A percentile compares a stretch with the other conserved stretches of the same genome.
Conservation (phyloP, 257 asterid genomes). For the Gentiana dahurica region DNA sequence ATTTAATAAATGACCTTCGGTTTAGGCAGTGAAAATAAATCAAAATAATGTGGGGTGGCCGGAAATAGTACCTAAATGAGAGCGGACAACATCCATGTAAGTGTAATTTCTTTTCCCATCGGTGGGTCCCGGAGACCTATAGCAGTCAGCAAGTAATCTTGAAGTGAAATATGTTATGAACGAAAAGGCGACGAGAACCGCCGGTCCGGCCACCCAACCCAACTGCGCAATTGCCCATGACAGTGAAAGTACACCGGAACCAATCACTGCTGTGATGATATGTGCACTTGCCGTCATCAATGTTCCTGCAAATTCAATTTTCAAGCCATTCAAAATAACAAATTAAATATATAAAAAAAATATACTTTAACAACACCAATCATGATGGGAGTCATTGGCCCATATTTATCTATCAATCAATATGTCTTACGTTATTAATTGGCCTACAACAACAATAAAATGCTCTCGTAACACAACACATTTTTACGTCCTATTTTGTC, state of each 20-base stretch:
- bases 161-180: slow-evolving; percentile 60
- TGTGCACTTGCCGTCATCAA: slow-evolving; percentile 58
- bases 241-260: slow-evolving; percentile 70
- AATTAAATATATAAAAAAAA: background rate
- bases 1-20: no score
- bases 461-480: no score
- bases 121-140: slow-evolving; percentile 63
- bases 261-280: slow-evolving; percentile 77
- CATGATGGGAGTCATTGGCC: no score
- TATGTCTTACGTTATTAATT: no score
- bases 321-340: background rate
- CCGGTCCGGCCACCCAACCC: slow-evolving; percentile 81
- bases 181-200: slow-evolving; percentile 44
- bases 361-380: background rate
- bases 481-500: no score
- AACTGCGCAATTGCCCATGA: slow-evolving; percentile 84
- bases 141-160: slow-evolving; percentile 55
- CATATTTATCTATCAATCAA: no score
- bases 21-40: background rate
- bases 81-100: slow-evolving; percentile 62
- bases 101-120: slow-evolving; percentile 61
- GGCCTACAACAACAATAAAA: no score
- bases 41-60: background rate
- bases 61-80: slow-evolving; percentile 48
- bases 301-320: slow-evolving; percentile 25